Conservation (phyloP, 441 rosid genomes). For the Eruca vesicaria region DNA sequence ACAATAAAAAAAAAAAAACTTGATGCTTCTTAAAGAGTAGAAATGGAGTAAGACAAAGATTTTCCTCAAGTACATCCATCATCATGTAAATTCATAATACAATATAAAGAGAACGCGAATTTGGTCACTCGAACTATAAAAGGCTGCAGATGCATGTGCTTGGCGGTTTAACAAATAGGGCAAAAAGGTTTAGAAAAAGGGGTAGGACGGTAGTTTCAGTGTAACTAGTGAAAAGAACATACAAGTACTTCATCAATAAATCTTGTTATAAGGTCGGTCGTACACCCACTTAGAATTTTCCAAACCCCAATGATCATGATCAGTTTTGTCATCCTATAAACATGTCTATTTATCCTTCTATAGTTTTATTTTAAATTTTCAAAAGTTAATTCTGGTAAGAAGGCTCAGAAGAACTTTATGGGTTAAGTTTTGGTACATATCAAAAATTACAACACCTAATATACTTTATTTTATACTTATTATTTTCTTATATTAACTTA, state of each 20-base stretch:
- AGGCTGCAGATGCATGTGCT: slow-evolving; percentile 21
- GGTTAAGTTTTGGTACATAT: background rate
- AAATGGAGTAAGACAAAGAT: background rate
- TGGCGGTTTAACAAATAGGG: background rate
- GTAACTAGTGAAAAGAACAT: background rate
- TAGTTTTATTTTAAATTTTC: background rate
- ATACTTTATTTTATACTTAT: background rate
- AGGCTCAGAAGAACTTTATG: background rate
- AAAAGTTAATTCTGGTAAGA: background rate
- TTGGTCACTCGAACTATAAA: slow-evolving; percentile 9
- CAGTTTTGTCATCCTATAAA: slow-evolving; percentile 11
- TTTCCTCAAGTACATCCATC: slow-evolving; percentile 5
- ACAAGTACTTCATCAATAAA: slow-evolving; percentile 7
- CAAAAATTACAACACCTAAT: background rate
- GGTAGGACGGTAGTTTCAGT: background rate
- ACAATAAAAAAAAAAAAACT: too few species aligned
- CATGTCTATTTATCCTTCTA: background rate
- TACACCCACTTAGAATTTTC: slow-evolving; percentile 12
- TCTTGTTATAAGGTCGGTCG: background rate
- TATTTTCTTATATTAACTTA: background rate
- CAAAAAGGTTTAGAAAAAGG: background rate
- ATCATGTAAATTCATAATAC: background rate
- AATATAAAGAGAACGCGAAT: background rate
- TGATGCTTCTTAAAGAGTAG: too few species aligned
- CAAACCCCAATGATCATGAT: slow-evolving; percentile 19